Evolutionary conservation across 768 basidiomycete genomes (phyloP).

Genomic region (Amanita pallidorosea): DNA sequence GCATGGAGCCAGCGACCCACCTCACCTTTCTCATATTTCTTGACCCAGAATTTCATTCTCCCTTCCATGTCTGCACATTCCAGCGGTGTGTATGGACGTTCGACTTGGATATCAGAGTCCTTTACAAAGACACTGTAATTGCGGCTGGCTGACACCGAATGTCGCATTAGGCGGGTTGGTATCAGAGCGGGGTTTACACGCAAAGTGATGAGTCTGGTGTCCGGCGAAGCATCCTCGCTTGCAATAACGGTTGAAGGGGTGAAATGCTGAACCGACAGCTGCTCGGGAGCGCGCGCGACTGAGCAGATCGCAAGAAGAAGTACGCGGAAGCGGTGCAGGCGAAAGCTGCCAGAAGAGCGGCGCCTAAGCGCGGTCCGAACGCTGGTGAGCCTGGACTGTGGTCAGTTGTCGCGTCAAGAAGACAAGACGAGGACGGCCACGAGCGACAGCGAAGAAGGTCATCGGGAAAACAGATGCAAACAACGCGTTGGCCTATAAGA

Average conservation of each 20-base stretch:
- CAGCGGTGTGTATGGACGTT: conserved; percentile 77
- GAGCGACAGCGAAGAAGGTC: neutral
- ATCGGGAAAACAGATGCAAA: neutral
- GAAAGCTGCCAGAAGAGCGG: conserved; percentile 24
- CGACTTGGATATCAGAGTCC: conserved; percentile 83
- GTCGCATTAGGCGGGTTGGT: conserved; percentile 10
- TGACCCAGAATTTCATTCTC: conserved; percentile 70
- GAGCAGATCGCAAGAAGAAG: conserved; percentile 37
- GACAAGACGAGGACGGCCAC: neutral
- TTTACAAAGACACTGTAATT: conserved; percentile 78
- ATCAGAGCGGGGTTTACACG: conserved; percentile 36
- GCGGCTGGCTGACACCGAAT: conserved; percentile 8
- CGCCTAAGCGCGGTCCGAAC: conserved; percentile 1
- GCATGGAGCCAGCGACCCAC: conserved; percentile 78
- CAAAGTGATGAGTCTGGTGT: conserved; percentile 58
- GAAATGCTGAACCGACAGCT: conserved; percentile 43
- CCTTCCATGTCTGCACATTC: conserved; percentile 59
- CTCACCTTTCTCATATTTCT: conserved; percentile 68
- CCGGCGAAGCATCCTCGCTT: conserved; percentile 38
- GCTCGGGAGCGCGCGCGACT: conserved; percentile 30
- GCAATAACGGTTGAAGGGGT: conserved; percentile 49
- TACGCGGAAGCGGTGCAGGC: conserved; percentile 35
- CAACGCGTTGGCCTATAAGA: conserved; percentile 1
- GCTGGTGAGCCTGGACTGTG: neutral
- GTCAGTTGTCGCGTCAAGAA: neutral